These are phyloP conservation scores for Candida maris DNA, from an alignment of 805 yeast species.

Conservation along the genomic window DNA sequence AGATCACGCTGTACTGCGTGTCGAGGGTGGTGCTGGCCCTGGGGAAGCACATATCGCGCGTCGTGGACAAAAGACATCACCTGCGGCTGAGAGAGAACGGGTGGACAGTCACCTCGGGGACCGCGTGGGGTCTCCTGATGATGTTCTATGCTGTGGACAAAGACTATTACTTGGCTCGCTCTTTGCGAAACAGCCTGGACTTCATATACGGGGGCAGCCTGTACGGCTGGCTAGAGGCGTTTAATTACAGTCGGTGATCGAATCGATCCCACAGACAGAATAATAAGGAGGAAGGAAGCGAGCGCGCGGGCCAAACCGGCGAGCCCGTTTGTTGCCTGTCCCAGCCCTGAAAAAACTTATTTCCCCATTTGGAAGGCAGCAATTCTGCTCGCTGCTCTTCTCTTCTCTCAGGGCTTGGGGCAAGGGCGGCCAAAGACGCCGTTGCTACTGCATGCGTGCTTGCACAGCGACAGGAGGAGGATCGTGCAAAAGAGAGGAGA, in stretches of 20 bases:
- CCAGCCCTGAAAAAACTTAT: too few relatives aligned
- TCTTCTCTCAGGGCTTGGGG: too few relatives aligned
- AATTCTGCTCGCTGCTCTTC: too few relatives aligned
- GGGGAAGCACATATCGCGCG: constrained; percentile 45
- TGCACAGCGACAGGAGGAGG: too few relatives aligned
- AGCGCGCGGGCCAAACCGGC: too few relatives aligned
- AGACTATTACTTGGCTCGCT: constrained; percentile 51
- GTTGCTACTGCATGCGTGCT: too few relatives aligned
- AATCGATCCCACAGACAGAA: too few relatives aligned
- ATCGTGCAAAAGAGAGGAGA: too few relatives aligned
- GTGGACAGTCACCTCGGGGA: constrained; percentile 61
- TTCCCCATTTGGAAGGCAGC: too few relatives aligned
- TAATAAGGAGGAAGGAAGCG: too few relatives aligned
- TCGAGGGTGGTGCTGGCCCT: constrained; percentile 63
- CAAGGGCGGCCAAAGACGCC: too few relatives aligned
- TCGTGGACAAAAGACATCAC: constrained; percentile 14
- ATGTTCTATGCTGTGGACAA: constrained; percentile 62
- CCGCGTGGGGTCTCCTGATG: constrained; percentile 75
- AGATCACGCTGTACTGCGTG: constrained; percentile 69
- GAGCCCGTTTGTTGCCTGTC: too few relatives aligned
- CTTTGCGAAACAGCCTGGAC: constrained; percentile 65
- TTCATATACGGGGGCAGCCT: constrained; percentile 64
- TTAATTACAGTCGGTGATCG: constrained; percentile 21
- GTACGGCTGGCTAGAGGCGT: constrained; percentile 29
- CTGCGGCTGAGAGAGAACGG: constrained; percentile 17